phyloP scores from a whole-genome alignment of 768 basidiomycete species.

The Mycena alexandri region DNA sequence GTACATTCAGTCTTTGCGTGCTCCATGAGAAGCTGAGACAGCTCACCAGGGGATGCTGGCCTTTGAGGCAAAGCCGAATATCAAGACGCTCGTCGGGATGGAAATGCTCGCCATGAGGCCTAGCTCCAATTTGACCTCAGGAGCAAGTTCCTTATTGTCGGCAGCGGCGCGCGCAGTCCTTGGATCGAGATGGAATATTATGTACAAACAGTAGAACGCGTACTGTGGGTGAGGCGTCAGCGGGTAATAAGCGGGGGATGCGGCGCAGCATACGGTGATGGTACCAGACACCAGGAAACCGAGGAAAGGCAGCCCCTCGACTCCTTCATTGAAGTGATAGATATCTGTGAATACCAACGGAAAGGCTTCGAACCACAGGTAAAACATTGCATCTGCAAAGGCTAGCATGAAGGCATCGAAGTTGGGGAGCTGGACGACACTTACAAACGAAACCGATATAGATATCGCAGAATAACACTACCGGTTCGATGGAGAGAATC shows the following conservation, averaged over 20 bases:
- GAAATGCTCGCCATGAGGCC: conserved; percentile 49
- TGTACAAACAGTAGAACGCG: conserved; percentile 36
- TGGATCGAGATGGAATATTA: conserved; percentile 33
- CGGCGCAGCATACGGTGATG: conserved; percentile 9
- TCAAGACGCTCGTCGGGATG: conserved; percentile 49
- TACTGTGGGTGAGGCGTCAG: conserved; percentile 26
- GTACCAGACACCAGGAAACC: conserved; percentile 41
- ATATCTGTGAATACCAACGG: conserved; percentile 48
- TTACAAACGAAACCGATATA: conserved; percentile 46
- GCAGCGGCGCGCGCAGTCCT: conserved; percentile 11
- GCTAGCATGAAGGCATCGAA: not conserved
- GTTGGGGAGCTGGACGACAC: not conserved
- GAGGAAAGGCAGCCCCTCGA: conserved; percentile 48
- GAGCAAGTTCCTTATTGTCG: conserved; percentile 30
- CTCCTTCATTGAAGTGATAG: conserved; percentile 48
- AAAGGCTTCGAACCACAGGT: conserved; percentile 52
- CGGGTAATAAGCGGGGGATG: not conserved
- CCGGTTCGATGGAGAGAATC: conserved; percentile 47
- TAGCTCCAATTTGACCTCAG: conserved; percentile 48
- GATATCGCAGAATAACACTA: conserved; percentile 45
- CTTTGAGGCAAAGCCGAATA: conserved; percentile 50
- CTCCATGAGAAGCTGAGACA: conserved; percentile 37
- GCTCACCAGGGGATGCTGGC: conserved; percentile 46
- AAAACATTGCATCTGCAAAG: conserved; percentile 43
- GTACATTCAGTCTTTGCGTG: conserved; percentile 6